These are phyloP conservation scores for Chaetomium sp. DNA, from an alignment of 2,329 filamentous ascomycete genomes.

Conservation along the genomic window DNA sequence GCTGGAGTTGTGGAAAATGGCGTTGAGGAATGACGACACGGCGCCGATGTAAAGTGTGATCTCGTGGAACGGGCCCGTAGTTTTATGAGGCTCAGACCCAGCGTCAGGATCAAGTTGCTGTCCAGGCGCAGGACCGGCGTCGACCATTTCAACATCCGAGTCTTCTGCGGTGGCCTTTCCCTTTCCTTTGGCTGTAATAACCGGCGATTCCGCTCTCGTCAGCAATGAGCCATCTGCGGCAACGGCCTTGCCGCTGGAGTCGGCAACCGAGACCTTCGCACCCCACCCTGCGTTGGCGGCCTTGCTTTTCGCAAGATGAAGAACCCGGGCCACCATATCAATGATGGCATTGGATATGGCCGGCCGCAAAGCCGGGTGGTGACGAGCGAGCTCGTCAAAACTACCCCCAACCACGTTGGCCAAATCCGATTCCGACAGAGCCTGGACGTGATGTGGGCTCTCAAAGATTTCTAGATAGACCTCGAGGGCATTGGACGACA, in stretches of 20 bases:
- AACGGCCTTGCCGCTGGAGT: conserved; percentile 58
- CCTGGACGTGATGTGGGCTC: conserved; percentile 83
- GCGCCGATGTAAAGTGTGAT: conserved; percentile 74
- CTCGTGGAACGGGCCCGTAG: conserved; percentile 38
- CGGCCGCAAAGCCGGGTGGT: conserved; percentile 82
- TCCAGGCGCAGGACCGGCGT: conserved; percentile 41
- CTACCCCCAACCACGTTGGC: conserved; percentile 74
- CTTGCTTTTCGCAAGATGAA: conserved; percentile 70
- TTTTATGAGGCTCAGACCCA: conserved; percentile 16
- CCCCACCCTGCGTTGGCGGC: conserved; percentile 72
- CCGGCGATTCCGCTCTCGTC: conserved; percentile 31
- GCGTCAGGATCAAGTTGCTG: conserved; percentile 8
- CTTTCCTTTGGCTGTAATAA: conserved; percentile 45
- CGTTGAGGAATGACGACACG: conserved; percentile 71
- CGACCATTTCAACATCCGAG: conserved; percentile 67
- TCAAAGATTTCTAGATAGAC: conserved; percentile 97
- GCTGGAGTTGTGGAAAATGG: conserved; percentile 73
- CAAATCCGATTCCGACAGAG: conserved; percentile 70
- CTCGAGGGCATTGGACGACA: conserved; percentile 77
- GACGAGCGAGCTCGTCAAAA: conserved; percentile 92
- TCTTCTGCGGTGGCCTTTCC: conserved; percentile 42
- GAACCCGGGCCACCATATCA: conserved; percentile 83
- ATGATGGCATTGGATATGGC: conserved; percentile 83
- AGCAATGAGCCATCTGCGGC: conserved; percentile 55
- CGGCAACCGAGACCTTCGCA: conserved; percentile 71